Conservation (phyloP, 352 stramenopile genomes). For the Pythium phragmitis region DNA sequence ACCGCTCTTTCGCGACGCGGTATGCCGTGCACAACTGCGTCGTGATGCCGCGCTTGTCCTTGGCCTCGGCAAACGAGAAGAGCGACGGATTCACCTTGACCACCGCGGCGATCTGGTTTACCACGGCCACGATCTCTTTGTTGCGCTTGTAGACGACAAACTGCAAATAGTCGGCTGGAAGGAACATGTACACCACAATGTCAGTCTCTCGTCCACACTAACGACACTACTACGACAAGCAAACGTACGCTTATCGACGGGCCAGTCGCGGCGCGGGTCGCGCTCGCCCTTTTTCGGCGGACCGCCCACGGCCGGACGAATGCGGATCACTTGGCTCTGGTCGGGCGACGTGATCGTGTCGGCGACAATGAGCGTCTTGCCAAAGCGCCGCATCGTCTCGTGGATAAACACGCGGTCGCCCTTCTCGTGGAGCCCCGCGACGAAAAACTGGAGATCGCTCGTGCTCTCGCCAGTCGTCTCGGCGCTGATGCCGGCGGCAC, state of each 20-base stretch:
- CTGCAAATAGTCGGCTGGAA: slow-evolving; percentile 86
- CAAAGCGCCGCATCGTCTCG: slow-evolving; percentile 84
- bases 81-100: slow-evolving; percentile 61
- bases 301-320: slow-evolving; percentile 44
- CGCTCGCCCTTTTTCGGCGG: slow-evolving; percentile 49
- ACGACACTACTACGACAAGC: background rate
- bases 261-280: slow-evolving; percentile 65
- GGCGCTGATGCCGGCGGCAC: slow-evolving; percentile 2
- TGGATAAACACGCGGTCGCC: slow-evolving; percentile 87
- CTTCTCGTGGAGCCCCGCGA: slow-evolving; percentile 85
- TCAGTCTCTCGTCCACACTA: background rate
- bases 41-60: slow-evolving; percentile 96
- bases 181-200: background rate
- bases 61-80: slow-evolving; percentile 94
- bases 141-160: slow-evolving; percentile 98
- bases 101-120: slow-evolving; percentile 73
- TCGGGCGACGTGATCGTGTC: slow-evolving; percentile 87
- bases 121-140: slow-evolving; percentile 88
- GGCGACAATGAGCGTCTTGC: slow-evolving; percentile 77
- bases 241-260: slow-evolving; percentile 45
- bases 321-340: slow-evolving; percentile 68
- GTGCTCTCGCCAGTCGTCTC: slow-evolving; percentile 9
- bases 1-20: slow-evolving; percentile 61
- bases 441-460: slow-evolving; percentile 67
- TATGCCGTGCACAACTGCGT: slow-evolving; percentile 94